Conservation (phyloP, 2,329 filamentous ascomycete genomes). For the Aspergillus eucalypticola region DNA sequence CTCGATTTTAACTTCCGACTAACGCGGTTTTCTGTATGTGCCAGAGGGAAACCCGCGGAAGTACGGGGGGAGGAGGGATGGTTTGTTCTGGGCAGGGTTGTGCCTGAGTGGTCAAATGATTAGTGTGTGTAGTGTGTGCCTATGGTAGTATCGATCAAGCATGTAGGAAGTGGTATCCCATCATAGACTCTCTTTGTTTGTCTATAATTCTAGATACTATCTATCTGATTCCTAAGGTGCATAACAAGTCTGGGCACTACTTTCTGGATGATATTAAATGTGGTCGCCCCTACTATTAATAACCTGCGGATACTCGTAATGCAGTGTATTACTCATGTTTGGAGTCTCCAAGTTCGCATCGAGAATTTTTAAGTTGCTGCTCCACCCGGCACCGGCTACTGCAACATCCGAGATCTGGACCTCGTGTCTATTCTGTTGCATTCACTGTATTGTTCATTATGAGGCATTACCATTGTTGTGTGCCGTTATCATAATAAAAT, state of each 20-base stretch:
- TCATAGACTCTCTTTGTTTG: too few relatives aligned
- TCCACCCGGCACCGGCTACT: conserved; percentile 22
- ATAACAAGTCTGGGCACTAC: too few relatives aligned
- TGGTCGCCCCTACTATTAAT: background rate
- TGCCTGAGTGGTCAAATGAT: background rate
- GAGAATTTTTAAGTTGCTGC: conserved; percentile 11
- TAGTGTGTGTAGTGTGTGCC: too few relatives aligned
- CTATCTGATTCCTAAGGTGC: background rate
- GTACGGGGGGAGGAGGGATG: background rate
- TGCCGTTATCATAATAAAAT: background rate
- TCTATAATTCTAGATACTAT: background rate
- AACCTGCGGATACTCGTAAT: background rate
- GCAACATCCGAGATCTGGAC: conserved; percentile 23
- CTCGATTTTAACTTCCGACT: conserved; percentile 7
- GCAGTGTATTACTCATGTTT: background rate
- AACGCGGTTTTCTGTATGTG: conserved; percentile 2
- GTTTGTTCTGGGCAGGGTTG: background rate
- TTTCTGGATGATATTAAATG: too few relatives aligned
- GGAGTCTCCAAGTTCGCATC: background rate
- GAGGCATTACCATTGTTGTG: background rate
- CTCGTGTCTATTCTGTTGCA: conserved; percentile 8
- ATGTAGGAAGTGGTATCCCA: background rate
- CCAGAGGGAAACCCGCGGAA: background rate
- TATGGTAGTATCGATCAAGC: background rate
- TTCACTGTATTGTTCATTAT: background rate